Evolutionary conservation across 805 yeast genomes (phyloP), one percentile per base, ranked within the genome.

Genomic region (Nakazawaea holstii): DNA sequence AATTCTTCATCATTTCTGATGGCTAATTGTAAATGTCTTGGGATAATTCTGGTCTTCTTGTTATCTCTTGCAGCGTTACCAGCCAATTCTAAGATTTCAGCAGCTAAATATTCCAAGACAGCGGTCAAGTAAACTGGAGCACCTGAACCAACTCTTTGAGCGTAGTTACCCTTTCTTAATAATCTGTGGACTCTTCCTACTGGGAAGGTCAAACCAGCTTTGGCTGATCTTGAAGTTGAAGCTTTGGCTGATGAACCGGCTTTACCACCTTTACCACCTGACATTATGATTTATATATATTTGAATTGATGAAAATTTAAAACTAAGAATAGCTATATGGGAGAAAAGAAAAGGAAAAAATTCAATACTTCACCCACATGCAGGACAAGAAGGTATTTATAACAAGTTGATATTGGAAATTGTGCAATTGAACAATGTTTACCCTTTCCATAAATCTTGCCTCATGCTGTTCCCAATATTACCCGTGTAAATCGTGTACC

Each of bases 151-250:
- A 92, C 85, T 79, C 98, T 85, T 77, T 91, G 95, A 66, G 97
- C 95, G 78, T 92, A 88, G 84, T 91, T 88, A 70, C 96, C 97
- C 76, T 86, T 89, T 83, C 95, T 88, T 67, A 92, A 76, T 62
- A 91, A 80, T 77, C 97, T 84, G 80, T 92, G 97, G 61, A 92
- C 94, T 84, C 98, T 91, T 73, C 98, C 98, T 59, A 92, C 98
- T 77, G 98, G 98, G 95, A 92, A 92, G 64, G 95, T 88, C 68
- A 92, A 82, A 73, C 97, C 98, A 68, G 98, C 97, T 80, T 90
- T 92, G 56, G 97, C 84, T 60, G 98, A 92, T 84, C 98, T 89
- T 49, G 97, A 87, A 78, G 92, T 94, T 67, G 97, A 85, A 65
- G 95, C 90, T 77, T 92, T 92, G 70, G 89, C 91, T 62, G 95